Evolutionary conservation across 2,329 filamentous ascomycete genomes (phyloP), one percentile per base, ranked within the genome.

Genomic region (Epichloe scottii): DNA sequence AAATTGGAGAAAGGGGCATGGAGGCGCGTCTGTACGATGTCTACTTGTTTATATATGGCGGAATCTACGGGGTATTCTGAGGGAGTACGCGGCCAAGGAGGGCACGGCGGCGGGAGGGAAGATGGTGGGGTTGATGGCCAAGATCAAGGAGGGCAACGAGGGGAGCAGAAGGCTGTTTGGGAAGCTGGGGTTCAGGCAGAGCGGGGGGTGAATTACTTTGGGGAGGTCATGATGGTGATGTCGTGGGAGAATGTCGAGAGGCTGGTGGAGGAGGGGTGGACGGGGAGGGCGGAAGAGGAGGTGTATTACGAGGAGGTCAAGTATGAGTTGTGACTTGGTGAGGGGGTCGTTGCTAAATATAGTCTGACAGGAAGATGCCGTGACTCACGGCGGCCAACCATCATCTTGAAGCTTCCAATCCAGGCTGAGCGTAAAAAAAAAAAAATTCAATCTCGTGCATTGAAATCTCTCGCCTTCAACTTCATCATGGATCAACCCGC

Each of bases 11-110:
- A 70, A 72, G 7, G 89, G 89, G 0, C 70, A 81, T 6, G 89
- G 88, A 0, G 71, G 74, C 5, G 77, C 78, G 0, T 79, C 85
- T 0, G 72, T 95, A 1, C 62, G 80, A 3, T 69, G 79, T 0
- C 85, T 97, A 51, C 60, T 96, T 47, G 66, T 72, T 44, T 97
- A 89, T 60, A 71, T 95, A 5, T 57, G 72, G 4, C 62, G 62
- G 1, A 71, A 85, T 49, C 63, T 78, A 23, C 58, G 59, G 0
- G 65, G 58, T 0, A 79, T 95, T 7, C 53, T 88, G 49, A 57
- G 41, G 2, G 71, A 76, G 61, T 72, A 74, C 48, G 54, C 59
- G 17, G 55, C 30, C 30, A 11, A 5, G 1, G 60, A 56, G n/a
- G 53, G 58, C 19, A 19, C 19, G 19, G 23, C 5, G 3, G 8